Conservation (phyloP, 1,284 basidiomycete species). For the Irpex rosettiformis region DNA sequence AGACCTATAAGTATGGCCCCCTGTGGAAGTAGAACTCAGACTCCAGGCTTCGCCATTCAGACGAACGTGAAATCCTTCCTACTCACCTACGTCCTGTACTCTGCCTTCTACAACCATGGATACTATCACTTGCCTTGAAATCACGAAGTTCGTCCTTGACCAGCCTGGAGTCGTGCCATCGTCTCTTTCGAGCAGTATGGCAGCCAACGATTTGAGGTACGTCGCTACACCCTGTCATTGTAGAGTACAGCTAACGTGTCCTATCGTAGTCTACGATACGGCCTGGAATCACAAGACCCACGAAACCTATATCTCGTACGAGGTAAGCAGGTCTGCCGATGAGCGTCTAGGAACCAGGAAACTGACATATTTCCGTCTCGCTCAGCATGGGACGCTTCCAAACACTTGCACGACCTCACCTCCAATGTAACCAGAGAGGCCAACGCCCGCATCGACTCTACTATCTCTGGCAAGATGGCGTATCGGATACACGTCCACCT, state of each 20-base stretch:
- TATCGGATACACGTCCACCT: constrained; percentile 11
- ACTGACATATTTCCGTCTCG: background rate
- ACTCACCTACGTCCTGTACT: background rate
- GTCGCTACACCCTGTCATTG: background rate
- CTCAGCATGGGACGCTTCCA: constrained; percentile 10
- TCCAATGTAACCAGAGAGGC: background rate
- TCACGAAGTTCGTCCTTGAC: constrained; percentile 11
- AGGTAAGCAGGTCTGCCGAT: constrained; percentile 2
- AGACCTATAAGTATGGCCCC: background rate
- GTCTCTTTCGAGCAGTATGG: background rate
- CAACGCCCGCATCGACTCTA: background rate
- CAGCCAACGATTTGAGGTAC: background rate
- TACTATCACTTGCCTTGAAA: constrained; percentile 8
- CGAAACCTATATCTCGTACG: constrained; percentile 9
- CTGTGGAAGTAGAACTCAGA: background rate
- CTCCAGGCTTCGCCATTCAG: background rate
- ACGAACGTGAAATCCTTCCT: background rate
- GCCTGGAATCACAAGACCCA: constrained; percentile 7
- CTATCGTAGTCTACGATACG: background rate
- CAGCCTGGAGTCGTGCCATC: background rate
- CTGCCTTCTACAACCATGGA: background rate
- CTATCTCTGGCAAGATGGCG: background rate
- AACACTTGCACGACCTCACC: background rate
- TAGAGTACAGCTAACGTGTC: background rate
- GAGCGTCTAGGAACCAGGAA: background rate